Conservation (phyloP, 2,329 filamentous ascomycete species). For the Orbilia brochopaga region DNA sequence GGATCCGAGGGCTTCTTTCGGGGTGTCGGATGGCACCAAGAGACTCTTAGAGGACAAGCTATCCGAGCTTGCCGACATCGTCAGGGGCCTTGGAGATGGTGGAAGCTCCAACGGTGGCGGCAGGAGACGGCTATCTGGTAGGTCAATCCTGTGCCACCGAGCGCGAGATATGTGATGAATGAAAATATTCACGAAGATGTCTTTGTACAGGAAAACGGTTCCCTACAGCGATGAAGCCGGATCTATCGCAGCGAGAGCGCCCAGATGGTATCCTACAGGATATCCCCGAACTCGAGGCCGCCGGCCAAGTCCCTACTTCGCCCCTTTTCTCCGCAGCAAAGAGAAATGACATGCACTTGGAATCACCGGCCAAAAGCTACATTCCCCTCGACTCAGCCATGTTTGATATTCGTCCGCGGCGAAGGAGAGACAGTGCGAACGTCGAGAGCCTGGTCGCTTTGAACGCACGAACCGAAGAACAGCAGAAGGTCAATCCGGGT, state of each 20-base stretch:
- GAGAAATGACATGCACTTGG: conserved; percentile 23
- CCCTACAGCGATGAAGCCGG: conserved; percentile 20
- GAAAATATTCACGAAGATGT: background rate
- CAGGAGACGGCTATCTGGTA: conserved; percentile 65
- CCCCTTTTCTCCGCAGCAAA: conserved; percentile 29
- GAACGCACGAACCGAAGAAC: conserved; percentile 16
- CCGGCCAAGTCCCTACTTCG: conserved; percentile 24
- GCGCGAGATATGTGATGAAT: conserved; percentile 48
- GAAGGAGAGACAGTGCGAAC: conserved; percentile 52
- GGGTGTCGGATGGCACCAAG: conserved; percentile 73
- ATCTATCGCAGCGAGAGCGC: conserved; percentile 15
- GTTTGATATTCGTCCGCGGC: conserved; percentile 52
- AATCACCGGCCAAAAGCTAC: conserved; percentile 51
- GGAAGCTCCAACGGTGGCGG: conserved; percentile 48
- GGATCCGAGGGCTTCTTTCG: conserved; percentile 66
- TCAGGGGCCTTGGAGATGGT: conserved; percentile 68
- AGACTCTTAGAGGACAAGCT: conserved; percentile 74
- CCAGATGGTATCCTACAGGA: conserved; percentile 25
- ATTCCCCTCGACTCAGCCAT: conserved; percentile 50
- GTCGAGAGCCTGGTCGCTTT: conserved; percentile 22
- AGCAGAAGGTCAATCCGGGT: background rate
- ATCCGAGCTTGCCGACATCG: conserved; percentile 70
- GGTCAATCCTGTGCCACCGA: conserved; percentile 60
- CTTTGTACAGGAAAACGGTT: conserved; percentile 13
- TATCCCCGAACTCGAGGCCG: conserved; percentile 20